Evolutionary conservation across 2,329 filamentous ascomycete species (phyloP), one percentile per base, ranked within the genome.

Genomic region (Fusarium nelsonii): DNA sequence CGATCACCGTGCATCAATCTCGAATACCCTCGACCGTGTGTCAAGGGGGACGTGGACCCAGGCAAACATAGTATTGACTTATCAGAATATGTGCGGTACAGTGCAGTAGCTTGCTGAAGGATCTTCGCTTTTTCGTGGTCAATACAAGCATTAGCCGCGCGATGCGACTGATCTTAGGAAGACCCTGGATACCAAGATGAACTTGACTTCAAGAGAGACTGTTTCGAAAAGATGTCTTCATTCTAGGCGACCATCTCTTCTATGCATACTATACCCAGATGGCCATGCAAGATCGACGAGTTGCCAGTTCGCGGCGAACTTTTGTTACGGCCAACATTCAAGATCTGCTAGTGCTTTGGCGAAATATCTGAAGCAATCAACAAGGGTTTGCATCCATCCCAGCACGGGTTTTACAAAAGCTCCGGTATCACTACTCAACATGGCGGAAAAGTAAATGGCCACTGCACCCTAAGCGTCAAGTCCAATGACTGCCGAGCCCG

Each of bases 401-500:
- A 40, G 26, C 8, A 39, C 11, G 32, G 33, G 16, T 28, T 30
- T 32, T 33, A 18, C 41, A 63, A 32, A 36, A 40, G 36, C 34
- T 32, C 55, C 40, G 23, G 32, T 12, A 37, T n/a, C 51, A 36
- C 51, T 36, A 45, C 30, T 48, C 40, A 58, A 52, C 23, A 37
- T 63, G 40, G 33, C 40, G 63, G 48, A 59, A 23, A 23, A 46
- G 16, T 32, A 36, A 40, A 39, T 50, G 50, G 34, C 57, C 37
- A 34, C 56, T 51, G 52, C 33, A 46, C 39, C 33, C n/a, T 49
- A 37, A 58, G 39, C 44, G 36, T 37, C 49, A 43, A 55, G 28
- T 41, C 41, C 37, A 36, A 58, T 30, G 58, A 69, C 67, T 70
- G 53, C 67, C 67, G 57, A 68, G 50, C 53, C 30, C 62, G 45